Conservation (phyloP, 2,329 filamentous ascomycete genomes). For the Colletotrichum plurivorum region DNA sequence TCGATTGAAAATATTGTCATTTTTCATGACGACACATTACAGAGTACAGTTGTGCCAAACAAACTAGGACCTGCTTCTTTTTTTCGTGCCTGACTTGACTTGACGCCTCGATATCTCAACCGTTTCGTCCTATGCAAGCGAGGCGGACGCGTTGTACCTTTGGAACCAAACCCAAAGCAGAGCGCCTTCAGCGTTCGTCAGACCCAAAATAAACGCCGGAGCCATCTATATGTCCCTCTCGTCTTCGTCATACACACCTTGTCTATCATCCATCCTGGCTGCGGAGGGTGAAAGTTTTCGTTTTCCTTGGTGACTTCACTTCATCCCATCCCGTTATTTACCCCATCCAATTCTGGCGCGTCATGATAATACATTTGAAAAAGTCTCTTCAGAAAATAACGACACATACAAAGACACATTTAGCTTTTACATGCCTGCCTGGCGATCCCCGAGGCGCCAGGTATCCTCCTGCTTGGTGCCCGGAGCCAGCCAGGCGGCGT, state of each 20-base stretch:
- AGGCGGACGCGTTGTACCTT: not conserved
- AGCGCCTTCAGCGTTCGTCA: not conserved
- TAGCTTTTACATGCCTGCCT: slow-evolving; percentile 42
- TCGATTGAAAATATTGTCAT: not conserved
- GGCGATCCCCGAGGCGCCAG: slow-evolving; percentile 69
- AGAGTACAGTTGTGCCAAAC: not conserved
- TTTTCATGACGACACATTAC: not conserved
- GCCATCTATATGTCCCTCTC: slow-evolving; percentile 4
- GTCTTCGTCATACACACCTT: not conserved
- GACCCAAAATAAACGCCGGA: not conserved
- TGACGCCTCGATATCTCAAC: not conserved
- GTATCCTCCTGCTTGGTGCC: slow-evolving; percentile 91
- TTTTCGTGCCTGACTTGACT: not conserved
- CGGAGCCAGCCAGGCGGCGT: slow-evolving; percentile 78
- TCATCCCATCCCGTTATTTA: slow-evolving; percentile 21
- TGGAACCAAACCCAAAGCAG: not conserved
- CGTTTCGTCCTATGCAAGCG: not conserved
- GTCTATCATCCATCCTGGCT: not conserved
- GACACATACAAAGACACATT: slow-evolving; percentile 34
- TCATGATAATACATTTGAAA: slow-evolving; percentile 34
- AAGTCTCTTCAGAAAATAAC: slow-evolving; percentile 15
- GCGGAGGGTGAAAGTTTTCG: not conserved
- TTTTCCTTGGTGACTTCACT: slow-evolving; percentile 10
- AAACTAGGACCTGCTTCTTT: not conserved
- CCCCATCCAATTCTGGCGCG: slow-evolving; percentile 16